Conservation (phyloP, 1,284 basidiomycete species). For the Anthracocystis walkeri region DNA sequence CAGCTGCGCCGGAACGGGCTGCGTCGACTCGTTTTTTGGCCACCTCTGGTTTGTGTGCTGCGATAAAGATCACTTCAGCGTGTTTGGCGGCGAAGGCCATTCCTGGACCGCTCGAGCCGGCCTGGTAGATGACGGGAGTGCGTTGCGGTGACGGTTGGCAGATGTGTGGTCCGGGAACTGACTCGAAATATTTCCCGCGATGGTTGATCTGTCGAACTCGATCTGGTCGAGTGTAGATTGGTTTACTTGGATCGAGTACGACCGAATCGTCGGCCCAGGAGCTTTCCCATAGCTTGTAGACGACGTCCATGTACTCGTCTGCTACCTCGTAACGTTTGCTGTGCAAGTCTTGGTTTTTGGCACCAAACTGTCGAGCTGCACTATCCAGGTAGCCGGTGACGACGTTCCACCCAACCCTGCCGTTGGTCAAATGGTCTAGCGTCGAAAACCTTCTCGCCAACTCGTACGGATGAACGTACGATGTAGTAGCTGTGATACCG, state of each 20-base stretch:
- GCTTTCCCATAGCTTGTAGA: constrained; percentile 71
- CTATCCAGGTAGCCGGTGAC: constrained; percentile 69
- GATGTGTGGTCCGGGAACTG: constrained; percentile 68
- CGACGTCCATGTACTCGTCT: constrained; percentile 63
- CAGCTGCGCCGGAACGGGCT: constrained; percentile 47
- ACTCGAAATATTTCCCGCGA: constrained; percentile 64
- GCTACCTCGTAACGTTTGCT: constrained; percentile 62
- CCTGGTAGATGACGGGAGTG: constrained; percentile 69
- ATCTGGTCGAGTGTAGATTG: constrained; percentile 62
- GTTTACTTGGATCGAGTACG: constrained; percentile 36
- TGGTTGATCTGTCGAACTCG: constrained; percentile 68
- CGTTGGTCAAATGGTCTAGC: constrained; percentile 70
- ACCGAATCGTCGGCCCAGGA: constrained; percentile 70
- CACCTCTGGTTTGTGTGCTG: constrained; percentile 59
- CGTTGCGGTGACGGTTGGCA: constrained; percentile 68
- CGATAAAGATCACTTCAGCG: constrained; percentile 70
- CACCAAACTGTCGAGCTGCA: constrained; percentile 67
- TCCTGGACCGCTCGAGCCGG: constrained; percentile 66
- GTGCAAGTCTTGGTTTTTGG: constrained; percentile 59
- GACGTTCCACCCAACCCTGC: constrained; percentile 69
- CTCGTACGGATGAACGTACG: constrained; percentile 68
- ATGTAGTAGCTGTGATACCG: constrained; percentile 63
- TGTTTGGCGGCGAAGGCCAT: constrained; percentile 68
- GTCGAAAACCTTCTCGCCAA: constrained; percentile 69
- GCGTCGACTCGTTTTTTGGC: constrained; percentile 63